phyloP scores from a whole-genome alignment of 1,139 yeast species.

The Sugiyamaella sp. region DNA sequence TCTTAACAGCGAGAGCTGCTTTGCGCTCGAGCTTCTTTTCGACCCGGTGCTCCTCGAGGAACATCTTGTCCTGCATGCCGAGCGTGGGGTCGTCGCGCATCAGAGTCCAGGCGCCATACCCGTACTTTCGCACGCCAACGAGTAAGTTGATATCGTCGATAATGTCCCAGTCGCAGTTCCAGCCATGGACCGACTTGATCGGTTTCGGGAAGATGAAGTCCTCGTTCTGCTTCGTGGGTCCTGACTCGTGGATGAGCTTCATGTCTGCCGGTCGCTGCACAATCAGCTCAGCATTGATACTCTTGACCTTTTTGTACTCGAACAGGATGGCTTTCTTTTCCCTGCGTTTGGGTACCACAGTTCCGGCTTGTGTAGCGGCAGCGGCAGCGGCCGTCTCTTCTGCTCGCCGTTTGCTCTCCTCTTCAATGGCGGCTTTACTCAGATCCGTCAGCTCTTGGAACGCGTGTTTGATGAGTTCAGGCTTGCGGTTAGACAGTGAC shows the following conservation, averaged over 20 bases:
- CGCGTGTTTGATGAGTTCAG: slow-evolving; percentile 76
- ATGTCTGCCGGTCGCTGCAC: slow-evolving; percentile 82
- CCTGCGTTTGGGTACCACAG: slow-evolving; percentile 27
- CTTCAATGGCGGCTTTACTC: slow-evolving; percentile 64
- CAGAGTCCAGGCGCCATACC: slow-evolving; percentile 94
- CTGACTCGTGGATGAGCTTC: slow-evolving; percentile 60
- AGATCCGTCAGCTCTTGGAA: slow-evolving; percentile 68
- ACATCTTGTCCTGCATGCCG: slow-evolving; percentile 82
- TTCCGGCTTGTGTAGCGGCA: slow-evolving; percentile 6
- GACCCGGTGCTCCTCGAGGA: slow-evolving; percentile 51
- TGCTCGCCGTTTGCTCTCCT: slow-evolving; percentile 72
- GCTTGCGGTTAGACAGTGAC: slow-evolving; percentile 80
- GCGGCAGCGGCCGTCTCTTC: slow-evolving; percentile 53
- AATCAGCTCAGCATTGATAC: slow-evolving; percentile 87
- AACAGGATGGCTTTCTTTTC: slow-evolving; percentile 88
- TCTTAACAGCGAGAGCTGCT: slow-evolving; percentile 34
- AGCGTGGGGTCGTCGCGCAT: slow-evolving; percentile 94
- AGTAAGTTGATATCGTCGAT: slow-evolving; percentile 85
- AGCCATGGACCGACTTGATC: slow-evolving; percentile 84
- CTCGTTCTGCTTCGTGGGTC: slow-evolving; percentile 48
- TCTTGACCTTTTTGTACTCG: slow-evolving; percentile 86
- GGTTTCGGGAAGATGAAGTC: slow-evolving; percentile 57
- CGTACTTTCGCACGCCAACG: slow-evolving; percentile 88
- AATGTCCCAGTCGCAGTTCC: slow-evolving; percentile 87
- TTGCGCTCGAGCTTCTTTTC: slow-evolving; percentile 48